Conservation (phyloP, 345 rosid genomes). For the Rhodamnia argentea region DNA sequence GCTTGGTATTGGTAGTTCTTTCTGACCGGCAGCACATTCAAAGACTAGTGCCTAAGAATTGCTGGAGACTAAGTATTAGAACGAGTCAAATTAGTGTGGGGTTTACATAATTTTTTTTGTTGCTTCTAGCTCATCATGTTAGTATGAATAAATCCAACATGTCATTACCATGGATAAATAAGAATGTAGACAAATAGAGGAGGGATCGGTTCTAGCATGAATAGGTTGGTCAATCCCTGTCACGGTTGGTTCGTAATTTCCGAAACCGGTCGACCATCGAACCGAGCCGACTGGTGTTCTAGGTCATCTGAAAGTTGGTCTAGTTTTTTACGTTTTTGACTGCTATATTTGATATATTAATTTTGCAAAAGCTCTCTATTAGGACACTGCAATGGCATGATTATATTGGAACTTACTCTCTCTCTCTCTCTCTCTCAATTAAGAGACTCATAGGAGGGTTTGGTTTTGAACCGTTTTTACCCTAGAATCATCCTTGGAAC, state of each 20-base stretch:
- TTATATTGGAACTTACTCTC: not conserved
- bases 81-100: not conserved
- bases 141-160: not conserved
- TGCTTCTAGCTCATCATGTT: not conserved
- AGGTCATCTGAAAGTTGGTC: not conserved
- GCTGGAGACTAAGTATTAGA: not conserved
- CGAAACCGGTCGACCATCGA: fast-evolving
- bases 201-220: fast-evolving
- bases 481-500: not conserved
- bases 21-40: not conserved
- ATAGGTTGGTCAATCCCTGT: not conserved
- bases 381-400: not conserved
- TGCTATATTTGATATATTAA: not conserved
- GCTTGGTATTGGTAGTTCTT: not conserved
- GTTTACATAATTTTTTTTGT: not conserved
- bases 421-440: not conserved
- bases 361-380: not conserved
- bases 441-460: not conserved
- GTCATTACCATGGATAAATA: not conserved
- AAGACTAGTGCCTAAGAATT: not conserved
- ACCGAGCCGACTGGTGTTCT: not conserved
- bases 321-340: not conserved
- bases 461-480: not conserved
- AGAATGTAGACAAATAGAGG: not conserved
- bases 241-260: not conserved